Conservation (phyloP, 345 rosid genomes). For the Geranium brycei region DNA sequence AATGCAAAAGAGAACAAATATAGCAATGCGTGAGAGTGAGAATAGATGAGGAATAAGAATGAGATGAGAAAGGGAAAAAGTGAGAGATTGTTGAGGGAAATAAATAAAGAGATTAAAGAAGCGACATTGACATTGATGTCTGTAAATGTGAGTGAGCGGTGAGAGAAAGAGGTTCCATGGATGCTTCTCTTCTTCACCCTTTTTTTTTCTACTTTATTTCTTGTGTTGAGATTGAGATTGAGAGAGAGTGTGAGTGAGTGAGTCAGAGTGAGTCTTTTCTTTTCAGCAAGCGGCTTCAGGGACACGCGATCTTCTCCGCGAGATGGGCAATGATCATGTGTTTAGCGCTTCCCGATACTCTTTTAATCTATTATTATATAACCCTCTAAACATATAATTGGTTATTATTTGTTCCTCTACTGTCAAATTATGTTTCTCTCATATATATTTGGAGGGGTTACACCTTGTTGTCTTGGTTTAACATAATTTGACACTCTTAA, state of each 20-base stretch:
- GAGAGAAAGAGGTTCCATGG: background rate
- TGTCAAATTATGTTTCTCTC: too few species aligned
- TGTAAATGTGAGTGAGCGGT: background rate
- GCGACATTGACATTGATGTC: conserved; percentile 24
- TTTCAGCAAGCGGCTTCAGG: conserved; percentile 26
- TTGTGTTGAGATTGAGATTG: background rate
- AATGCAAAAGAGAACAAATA: conserved; percentile 5
- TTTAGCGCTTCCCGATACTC: conserved; percentile 1
- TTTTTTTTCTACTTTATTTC: background rate
- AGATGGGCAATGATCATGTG: conserved; percentile 15
- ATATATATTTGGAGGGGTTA: too few species aligned
- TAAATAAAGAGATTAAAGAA: conserved; percentile 11
- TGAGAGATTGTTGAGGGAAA: conserved; percentile 5
- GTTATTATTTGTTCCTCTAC: too few species aligned
- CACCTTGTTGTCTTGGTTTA: too few species aligned
- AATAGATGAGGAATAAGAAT: conserved; percentile 7
- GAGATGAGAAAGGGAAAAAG: conserved; percentile 8
- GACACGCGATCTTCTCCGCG: conserved; percentile 30
- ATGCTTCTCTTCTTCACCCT: background rate
- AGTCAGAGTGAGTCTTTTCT: conserved; percentile 6
- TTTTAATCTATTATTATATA: too few species aligned
- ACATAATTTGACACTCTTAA: too few species aligned
- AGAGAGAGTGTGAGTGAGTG: background rate
- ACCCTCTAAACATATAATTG: too few species aligned
- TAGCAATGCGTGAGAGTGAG: background rate